phyloP scores from a whole-genome alignment of 768 basidiomycete species.

The Termitomyces sp. region DNA sequence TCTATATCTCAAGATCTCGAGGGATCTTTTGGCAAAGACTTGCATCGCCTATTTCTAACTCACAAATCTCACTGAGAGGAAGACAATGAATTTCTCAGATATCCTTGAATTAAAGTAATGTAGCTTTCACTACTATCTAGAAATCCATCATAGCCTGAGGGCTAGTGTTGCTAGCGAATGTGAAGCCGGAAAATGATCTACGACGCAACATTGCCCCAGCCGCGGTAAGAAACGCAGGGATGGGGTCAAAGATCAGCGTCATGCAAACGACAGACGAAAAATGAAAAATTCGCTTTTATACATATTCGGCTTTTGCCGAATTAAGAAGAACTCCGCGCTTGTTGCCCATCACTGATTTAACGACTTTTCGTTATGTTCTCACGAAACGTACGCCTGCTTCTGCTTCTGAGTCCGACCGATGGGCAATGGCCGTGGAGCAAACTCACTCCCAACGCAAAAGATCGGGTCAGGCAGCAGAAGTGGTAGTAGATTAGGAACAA shows the following conservation, averaged over 20 bases:
- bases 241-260: slow-evolving; percentile 17
- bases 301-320: slow-evolving; percentile 10
- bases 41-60: no score
- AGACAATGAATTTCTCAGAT: no score
- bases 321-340: neutral
- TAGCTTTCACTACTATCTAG: slow-evolving; percentile 75
- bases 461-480: neutral
- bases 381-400: neutral
- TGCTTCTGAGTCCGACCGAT: neutral
- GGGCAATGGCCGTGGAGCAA: no score
- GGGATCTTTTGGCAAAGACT: no score
- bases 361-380: neutral
- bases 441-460: neutral
- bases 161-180: slow-evolving; percentile 76
- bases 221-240: slow-evolving; percentile 17
- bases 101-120: slow-evolving; percentile 21
- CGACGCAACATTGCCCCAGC: no score
- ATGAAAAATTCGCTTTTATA: slow-evolving; percentile 1
- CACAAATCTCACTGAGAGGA: no score
- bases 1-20: no score
- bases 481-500: neutral
- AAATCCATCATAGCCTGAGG: slow-evolving; percentile 58
- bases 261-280: neutral
- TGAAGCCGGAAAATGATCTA: slow-evolving; percentile 46
- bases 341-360: neutral